Evolutionary conservation across 2,329 filamentous ascomycete genomes (phyloP), one percentile per base, ranked within the genome.

Genomic region (Colletotrichum destructivum): DNA sequence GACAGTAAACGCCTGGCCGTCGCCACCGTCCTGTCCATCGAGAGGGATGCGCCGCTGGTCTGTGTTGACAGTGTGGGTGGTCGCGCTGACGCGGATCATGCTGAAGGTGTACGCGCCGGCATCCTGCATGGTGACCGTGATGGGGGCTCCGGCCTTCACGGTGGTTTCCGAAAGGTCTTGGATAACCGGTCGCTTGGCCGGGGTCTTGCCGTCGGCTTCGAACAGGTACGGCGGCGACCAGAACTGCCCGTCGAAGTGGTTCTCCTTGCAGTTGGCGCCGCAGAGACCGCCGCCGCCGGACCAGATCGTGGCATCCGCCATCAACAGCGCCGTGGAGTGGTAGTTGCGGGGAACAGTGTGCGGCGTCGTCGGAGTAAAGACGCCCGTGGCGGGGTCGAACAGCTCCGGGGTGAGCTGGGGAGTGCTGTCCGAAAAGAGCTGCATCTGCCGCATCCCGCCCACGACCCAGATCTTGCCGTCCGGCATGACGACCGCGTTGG

Each of bases 191-290:
- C 86, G 82, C 0, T 77, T 72, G 5, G 83, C 82, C 0, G 70
- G 73, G 4, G 75, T 75, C 16, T 77, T 74, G 8, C 86, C 87
- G 47, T 85, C 79, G 5, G 63, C 49, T 21, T 83, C 84, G 67
- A 88, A 85, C 0, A 90, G 84, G 71, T 90, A 90, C 0, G 86
- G 84, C 0, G 89, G 89, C 4, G 81, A 83, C 77, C 85, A 90
- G 62, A 90, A 85, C 77, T 90, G 84, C 2, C 78, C 87, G 71
- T 90, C 86, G 42, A 82, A 83, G 73, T 90, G 88, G 66, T 90
- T 77, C 64, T 81, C 85, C 67, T 79, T 79, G 69, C 78, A 82
- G 51, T 82, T 79, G 26, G 74, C 83, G 56, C 77, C 77, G 75
- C 88, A 90, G 4, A 90, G 81, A 2, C 88, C 88, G 11, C 88